phyloP scores from a whole-genome alignment of 2,329 filamentous ascomycete genomes.

The Aspergillus aculeatinus region DNA sequence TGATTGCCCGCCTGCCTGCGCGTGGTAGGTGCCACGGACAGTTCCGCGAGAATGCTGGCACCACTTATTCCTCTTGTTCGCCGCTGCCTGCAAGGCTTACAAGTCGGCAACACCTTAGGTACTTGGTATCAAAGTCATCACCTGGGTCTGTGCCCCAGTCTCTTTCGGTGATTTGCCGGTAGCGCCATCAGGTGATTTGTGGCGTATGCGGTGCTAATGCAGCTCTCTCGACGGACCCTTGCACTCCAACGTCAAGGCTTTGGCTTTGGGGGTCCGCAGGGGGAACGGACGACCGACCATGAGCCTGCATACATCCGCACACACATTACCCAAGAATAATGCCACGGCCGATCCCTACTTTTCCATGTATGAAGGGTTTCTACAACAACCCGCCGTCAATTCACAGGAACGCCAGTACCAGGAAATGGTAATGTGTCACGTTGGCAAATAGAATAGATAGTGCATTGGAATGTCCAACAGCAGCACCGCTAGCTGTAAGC shows the following conservation, averaged over 20 bases:
- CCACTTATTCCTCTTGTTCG: slow-evolving; percentile 11
- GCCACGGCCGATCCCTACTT: too few relatives aligned
- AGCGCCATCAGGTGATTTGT: slow-evolving; percentile 17
- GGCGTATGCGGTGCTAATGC: slow-evolving; percentile 21
- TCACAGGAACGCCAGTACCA: too few relatives aligned
- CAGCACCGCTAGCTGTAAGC: too few relatives aligned
- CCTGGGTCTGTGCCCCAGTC: slow-evolving; percentile 11
- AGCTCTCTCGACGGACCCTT: not conserved
- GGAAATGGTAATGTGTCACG: too few relatives aligned
- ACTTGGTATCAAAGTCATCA: not conserved
- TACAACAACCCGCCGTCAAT: too few relatives aligned
- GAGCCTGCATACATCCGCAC: not conserved
- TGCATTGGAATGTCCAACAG: too few relatives aligned
- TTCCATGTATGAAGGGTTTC: too few relatives aligned
- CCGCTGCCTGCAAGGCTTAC: not conserved
- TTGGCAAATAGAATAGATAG: too few relatives aligned
- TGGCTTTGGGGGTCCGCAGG: not conserved
- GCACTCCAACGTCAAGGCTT: not conserved
- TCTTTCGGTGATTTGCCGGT: slow-evolving; percentile 16
- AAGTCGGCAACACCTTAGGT: not conserved
- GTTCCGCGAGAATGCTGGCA: slow-evolving; percentile 12
- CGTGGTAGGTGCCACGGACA: not conserved
- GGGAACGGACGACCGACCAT: not conserved
- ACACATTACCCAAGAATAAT: not conserved
- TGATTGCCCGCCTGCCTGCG: slow-evolving; percentile 1